A percentile compares a stretch with the other conserved stretches of the same genome.
Evolutionary conservation across 139 green algal species (phyloP).

Genomic region (Micractinium conductrix): DNA sequence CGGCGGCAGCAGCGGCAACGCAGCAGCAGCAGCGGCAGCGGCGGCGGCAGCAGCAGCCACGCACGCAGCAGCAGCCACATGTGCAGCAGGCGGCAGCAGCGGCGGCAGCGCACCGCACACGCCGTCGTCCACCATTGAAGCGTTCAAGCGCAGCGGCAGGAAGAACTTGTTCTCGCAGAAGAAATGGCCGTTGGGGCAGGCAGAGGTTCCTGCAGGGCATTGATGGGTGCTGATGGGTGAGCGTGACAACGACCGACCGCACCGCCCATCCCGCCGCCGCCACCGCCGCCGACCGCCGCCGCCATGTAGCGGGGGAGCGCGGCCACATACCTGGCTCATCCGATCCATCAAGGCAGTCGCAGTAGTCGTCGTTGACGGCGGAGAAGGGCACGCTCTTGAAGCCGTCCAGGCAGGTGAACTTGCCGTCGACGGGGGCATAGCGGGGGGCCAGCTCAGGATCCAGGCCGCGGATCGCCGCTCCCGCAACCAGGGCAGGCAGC

Average conservation of each 20-base stretch:
- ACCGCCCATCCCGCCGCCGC: no score
- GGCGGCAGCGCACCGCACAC: constrained; percentile 79
- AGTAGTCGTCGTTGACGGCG: constrained; percentile 94
- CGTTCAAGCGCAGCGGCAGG: constrained; percentile 66
- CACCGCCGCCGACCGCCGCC: no score
- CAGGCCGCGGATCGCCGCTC: constrained; percentile 10
- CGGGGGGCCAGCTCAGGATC: constrained; percentile 21
- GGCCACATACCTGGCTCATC: constrained; percentile 98
- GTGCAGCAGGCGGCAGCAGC: background rate
- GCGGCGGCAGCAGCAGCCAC: background rate
- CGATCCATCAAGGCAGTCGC: constrained; percentile 93
- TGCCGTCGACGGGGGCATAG: constrained; percentile 34
- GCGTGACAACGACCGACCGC: background rate
- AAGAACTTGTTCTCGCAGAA: constrained; percentile 89
- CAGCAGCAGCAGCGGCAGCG: background rate
- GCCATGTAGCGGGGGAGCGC: no score
- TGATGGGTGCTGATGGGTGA: background rate
- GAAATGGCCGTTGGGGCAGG: constrained; percentile 84
- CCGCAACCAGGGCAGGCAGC: background rate
- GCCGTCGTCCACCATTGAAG: constrained; percentile 92
- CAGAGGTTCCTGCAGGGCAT: constrained; percentile 79
- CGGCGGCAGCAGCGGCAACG: no score
- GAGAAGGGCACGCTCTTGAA: constrained; percentile 17
- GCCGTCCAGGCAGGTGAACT: constrained; percentile 79
- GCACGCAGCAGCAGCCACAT: background rate